phyloP scores from a whole-genome alignment of 257 asterid genomes.

The Verbascum thapsus region DNA sequence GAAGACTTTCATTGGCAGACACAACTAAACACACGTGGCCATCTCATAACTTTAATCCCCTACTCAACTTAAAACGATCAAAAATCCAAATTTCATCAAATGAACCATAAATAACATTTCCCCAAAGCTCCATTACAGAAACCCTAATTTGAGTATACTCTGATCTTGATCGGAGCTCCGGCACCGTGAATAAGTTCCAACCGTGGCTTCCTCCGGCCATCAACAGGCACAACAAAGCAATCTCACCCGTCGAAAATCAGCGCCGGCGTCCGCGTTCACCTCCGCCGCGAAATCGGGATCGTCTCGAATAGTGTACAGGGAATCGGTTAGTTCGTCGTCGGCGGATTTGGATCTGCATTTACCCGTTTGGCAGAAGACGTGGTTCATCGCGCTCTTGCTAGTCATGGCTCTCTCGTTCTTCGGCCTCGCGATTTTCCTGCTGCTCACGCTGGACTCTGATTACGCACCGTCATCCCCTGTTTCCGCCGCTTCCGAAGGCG shows the following conservation, averaged over 20 bases:
- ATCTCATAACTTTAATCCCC: conserved; percentile 1
- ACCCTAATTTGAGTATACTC: conserved; percentile 21
- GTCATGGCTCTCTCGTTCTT: conserved; percentile 79
- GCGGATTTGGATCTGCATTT: conserved; percentile 54
- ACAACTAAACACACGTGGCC: conserved; percentile 32
- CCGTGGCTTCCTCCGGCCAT: conserved; percentile 89
- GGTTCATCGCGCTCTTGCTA: conserved; percentile 69
- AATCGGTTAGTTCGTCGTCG: conserved; percentile 42
- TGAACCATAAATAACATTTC: not conserved
- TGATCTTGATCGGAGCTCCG: conserved; percentile 64
- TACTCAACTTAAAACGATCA: not conserved
- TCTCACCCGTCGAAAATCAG: conserved; percentile 70
- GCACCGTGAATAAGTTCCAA: conserved; percentile 43
- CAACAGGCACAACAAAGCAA: conserved; percentile 55
- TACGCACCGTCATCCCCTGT: conserved; percentile 53
- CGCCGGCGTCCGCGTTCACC: conserved; percentile 52
- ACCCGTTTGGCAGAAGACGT: conserved; percentile 83
- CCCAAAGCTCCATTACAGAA: conserved; percentile 13
- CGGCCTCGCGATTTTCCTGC: conserved; percentile 71
- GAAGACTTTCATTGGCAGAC: conserved; percentile 20
- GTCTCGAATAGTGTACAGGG: conserved; percentile 66
- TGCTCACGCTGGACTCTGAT: conserved; percentile 72
- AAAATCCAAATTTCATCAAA: not conserved
- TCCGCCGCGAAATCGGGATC: conserved; percentile 48
- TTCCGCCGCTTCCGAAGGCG: conserved; percentile 28